phyloP scores from a whole-genome alignment of 495 filamentous ascomycete genomes.

The Neurospora cerealis region DNA sequence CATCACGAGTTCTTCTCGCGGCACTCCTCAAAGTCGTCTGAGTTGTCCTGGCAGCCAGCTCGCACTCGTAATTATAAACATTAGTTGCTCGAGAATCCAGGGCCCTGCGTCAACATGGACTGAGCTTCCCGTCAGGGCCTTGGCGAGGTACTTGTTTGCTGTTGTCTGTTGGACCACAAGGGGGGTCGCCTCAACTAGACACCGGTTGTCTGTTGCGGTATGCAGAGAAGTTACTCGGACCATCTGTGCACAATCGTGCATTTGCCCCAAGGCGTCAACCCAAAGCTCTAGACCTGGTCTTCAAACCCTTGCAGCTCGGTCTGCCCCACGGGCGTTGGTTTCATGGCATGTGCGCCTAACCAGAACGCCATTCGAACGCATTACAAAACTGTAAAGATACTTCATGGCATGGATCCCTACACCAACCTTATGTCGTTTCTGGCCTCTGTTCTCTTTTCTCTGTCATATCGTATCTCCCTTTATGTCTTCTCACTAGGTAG shows the following conservation, averaged over 20 bases:
- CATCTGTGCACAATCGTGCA: not conserved
- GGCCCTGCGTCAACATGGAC: not conserved
- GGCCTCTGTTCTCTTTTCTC: not conserved
- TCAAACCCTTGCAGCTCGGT: not conserved
- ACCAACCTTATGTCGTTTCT: not conserved
- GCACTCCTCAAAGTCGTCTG: not conserved
- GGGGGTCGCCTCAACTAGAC: no score
- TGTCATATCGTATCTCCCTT: not conserved
- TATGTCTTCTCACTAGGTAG: not conserved
- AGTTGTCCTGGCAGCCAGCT: not conserved
- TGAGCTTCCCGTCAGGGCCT: not conserved
- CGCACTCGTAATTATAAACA: not conserved
- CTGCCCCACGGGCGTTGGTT: not conserved
- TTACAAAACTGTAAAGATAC: not conserved
- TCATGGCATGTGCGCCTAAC: not conserved
- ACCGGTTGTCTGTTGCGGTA: not conserved
- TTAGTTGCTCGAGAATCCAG: not conserved
- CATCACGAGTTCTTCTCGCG: not conserved
- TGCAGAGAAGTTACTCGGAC: not conserved
- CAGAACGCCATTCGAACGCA: not conserved
- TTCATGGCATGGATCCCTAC: not conserved
- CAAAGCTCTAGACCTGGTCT: not conserved
- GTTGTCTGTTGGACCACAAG: not conserved
- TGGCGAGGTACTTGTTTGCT: not conserved
- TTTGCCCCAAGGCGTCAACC: not conserved